Conservation (phyloP, 139 green algal genomes). For the Volvox reticuliferus region DNA sequence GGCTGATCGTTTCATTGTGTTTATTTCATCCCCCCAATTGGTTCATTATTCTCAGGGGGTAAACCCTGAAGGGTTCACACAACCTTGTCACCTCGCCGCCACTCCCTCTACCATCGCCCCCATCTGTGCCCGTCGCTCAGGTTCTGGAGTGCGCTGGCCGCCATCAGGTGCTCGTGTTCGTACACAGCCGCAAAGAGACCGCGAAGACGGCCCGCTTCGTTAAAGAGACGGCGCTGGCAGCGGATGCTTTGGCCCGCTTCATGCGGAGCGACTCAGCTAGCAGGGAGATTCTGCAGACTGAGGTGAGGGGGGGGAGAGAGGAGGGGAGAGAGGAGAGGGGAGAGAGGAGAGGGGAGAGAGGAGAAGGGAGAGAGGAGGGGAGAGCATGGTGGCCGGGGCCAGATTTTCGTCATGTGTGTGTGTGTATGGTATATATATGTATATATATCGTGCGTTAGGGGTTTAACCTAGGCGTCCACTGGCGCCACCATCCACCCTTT, state of each 20-base stretch:
- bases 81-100: no score
- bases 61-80: no score
- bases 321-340: neutral
- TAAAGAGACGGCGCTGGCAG: slow-evolving; percentile 83
- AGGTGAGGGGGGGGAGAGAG: neutral
- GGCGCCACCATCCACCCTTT: no score
- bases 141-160: slow-evolving; percentile 91
- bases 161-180: slow-evolving; percentile 98
- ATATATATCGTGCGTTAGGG: no score
- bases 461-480: no score
- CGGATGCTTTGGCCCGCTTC: slow-evolving; percentile 86
- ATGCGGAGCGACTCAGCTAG: slow-evolving; percentile 84
- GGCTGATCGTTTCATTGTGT: no score
- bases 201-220: slow-evolving; percentile 96
- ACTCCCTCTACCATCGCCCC: no score
- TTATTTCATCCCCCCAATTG: no score
- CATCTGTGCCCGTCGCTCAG: neutral
- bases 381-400: neutral
- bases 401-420: neutral
- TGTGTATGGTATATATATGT: no score
- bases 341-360: no score
- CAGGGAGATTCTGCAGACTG: slow-evolving; percentile 86
- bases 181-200: slow-evolving; percentile 99
- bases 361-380: no score
- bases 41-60: no score